These are phyloP conservation scores for Udeniomyces megalosporus DNA, from an alignment of 768 basidiomycete species.

Conservation along the genomic window DNA sequence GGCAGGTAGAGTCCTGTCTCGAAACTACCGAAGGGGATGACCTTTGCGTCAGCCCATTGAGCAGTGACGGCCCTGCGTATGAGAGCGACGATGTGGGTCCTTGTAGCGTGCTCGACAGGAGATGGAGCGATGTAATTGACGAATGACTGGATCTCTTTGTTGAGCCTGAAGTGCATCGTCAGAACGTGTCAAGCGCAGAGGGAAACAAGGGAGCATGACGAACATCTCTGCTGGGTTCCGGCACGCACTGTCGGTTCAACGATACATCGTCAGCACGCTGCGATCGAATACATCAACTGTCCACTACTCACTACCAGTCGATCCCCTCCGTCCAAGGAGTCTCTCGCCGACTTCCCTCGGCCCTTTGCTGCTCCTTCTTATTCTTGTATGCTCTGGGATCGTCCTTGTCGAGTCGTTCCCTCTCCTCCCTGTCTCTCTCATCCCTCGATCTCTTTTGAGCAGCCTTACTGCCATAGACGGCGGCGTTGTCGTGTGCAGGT, in stretches of 20 bases:
- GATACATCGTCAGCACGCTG: no score
- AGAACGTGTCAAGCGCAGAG: background rate
- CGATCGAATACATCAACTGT: no score
- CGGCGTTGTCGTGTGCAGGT: no score
- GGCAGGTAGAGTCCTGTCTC: constrained; percentile 89
- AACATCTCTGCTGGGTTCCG: constrained; percentile 71
- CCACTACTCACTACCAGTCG: constrained; percentile 43
- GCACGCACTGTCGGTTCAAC: constrained; percentile 35
- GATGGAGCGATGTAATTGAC: constrained; percentile 76
- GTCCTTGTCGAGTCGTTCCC: background rate
- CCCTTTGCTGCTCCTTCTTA: constrained; percentile 7
- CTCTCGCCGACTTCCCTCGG: constrained; percentile 1
- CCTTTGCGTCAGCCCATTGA: constrained; percentile 62
- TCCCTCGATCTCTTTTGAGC: constrained; percentile 4
- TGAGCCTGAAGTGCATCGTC: constrained; percentile 41
- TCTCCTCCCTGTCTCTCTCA: background rate
- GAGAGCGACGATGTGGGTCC: constrained; percentile 51
- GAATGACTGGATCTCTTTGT: constrained; percentile 72
- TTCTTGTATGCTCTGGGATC: constrained; percentile 10
- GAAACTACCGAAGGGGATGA: constrained; percentile 80
- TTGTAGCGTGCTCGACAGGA: constrained; percentile 65
- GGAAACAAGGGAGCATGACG: constrained; percentile 23
- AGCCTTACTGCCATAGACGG: no score
- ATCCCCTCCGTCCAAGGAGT: constrained; percentile 55
- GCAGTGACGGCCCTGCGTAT: constrained; percentile 49